phyloP scores from a whole-genome alignment of 305 asterid species.

The Fraxinus nigra region DNA sequence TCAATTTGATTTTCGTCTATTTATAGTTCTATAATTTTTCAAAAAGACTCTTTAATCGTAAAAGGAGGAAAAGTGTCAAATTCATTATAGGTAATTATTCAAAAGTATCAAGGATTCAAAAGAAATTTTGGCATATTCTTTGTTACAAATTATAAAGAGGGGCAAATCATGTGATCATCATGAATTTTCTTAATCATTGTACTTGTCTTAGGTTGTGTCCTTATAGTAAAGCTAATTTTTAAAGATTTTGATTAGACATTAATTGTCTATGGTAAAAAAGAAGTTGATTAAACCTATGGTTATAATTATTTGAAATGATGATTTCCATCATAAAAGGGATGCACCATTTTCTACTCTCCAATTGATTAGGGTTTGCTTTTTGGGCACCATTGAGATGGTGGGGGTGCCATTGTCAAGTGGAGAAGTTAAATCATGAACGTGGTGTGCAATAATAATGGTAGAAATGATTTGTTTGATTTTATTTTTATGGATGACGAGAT shows the following conservation, averaged over 20 bases:
- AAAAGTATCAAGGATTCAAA: not conserved
- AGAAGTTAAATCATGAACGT: not conserved
- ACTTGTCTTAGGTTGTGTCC: conserved; percentile 26
- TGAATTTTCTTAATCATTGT: conserved; percentile 21
- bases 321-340: not conserved
- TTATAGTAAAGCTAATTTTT: conserved; percentile 17
- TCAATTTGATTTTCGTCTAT: not conserved
- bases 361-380: not conserved
- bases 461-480: not conserved
- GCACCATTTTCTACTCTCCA: not conserved
- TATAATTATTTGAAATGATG: conserved; percentile 3
- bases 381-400: conserved; percentile 1
- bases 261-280: not conserved
- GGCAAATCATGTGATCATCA: conserved; percentile 37
- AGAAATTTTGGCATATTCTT: conserved; percentile 8
- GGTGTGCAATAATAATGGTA: not conserved
- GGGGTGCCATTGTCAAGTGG: not conserved
- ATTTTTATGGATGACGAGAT: not conserved
- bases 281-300: conserved; percentile 17
- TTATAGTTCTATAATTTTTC: not conserved
- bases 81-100: not conserved
- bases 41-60: not conserved
- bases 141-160: conserved; percentile 15
- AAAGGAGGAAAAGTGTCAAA: not conserved
- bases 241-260: conserved; percentile 31